phyloP scores from a whole-genome alignment of 164 flowering plant species.

The Echeveria elegans region DNA sequence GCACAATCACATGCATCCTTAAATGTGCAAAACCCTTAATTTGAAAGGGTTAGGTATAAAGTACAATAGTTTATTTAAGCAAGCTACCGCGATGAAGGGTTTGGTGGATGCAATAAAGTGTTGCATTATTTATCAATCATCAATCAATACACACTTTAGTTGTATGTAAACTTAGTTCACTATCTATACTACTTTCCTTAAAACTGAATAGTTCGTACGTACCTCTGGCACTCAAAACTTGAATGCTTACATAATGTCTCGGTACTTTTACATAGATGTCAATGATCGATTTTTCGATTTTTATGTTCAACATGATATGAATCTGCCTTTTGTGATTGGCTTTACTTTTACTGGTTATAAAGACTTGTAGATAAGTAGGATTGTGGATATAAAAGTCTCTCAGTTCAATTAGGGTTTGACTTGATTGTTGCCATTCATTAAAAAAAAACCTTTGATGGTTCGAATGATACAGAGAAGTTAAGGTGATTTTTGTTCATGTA shows the following conservation, averaged over 20 bases:
- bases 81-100: background rate
- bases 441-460: no score
- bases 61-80: background rate
- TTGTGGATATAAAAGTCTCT: no score
- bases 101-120: background rate
- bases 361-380: no score
- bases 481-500: no score
- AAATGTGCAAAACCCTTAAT: background rate
- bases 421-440: no score
- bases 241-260: background rate
- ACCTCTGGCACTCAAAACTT: background rate
- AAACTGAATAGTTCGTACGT: background rate
- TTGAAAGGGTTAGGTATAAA: background rate
- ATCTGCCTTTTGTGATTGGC: no score
- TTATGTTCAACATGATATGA: no score
- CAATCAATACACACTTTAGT: background rate
- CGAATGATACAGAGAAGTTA: no score
- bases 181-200: background rate
- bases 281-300: background rate
- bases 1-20: constrained; percentile 5
- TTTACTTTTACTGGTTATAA: no score
- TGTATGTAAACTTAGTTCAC: background rate
- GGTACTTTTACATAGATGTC: background rate
- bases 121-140: background rate
- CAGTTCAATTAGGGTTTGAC: no score